phyloP scores from a whole-genome alignment of 2,329 filamentous ascomycete genomes.

The Aureobasidium sp. region DNA sequence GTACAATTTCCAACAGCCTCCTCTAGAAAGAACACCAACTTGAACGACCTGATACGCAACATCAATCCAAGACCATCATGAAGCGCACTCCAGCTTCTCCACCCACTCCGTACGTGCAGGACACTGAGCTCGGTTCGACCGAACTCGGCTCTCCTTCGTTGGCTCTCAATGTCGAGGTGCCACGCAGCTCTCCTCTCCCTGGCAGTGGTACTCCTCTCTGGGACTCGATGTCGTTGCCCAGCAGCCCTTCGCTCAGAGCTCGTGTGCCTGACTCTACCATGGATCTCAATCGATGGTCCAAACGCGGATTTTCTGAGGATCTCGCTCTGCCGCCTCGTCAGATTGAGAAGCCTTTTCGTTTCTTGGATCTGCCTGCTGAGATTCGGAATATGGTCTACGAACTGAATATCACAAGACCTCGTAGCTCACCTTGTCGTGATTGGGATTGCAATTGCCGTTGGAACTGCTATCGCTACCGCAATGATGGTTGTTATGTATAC shows the following conservation, averaged over 20 bases:
- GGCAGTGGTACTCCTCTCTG: background rate
- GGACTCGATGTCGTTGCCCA: background rate
- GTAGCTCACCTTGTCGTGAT: background rate
- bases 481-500: background rate
- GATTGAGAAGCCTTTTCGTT: background rate
- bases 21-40: no score
- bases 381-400: background rate
- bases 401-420: background rate
- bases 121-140: background rate
- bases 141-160: background rate
- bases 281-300: background rate
- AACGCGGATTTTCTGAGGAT: background rate
- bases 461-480: background rate
- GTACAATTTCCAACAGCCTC: background rate
- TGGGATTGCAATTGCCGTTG: background rate
- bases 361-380: conserved; percentile 1
- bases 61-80: background rate
- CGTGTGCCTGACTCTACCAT: background rate
- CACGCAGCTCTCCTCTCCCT: background rate
- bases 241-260: background rate
- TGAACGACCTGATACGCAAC: background rate
- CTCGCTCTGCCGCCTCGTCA: background rate
- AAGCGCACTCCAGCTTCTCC: background rate
- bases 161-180: background rate
- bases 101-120: no score